Conservation (phyloP, 2,329 filamentous ascomycete genomes). For the Teratosphaeria nubilosa region DNA sequence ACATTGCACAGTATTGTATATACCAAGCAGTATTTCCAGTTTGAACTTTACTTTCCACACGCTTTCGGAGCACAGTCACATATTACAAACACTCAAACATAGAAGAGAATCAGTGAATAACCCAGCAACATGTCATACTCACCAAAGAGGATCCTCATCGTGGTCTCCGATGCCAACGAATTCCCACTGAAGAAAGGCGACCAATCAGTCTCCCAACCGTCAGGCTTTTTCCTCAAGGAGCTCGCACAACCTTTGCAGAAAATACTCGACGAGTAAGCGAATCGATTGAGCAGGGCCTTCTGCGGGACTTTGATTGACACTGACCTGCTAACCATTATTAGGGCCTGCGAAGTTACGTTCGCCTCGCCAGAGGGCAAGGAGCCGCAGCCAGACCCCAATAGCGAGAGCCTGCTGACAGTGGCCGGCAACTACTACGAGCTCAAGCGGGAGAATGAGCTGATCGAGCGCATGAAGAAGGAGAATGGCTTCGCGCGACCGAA, state of each 20-base stretch:
- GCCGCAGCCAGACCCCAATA: constrained; percentile 34
- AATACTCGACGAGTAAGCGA: constrained; percentile 21
- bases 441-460: constrained; percentile 29
- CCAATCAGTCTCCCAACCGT: background rate
- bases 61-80: background rate
- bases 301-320: no score
- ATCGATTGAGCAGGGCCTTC: no score
- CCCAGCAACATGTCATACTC: background rate
- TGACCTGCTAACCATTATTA: no score
- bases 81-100: background rate
- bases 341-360: constrained; percentile 35
- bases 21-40: background rate
- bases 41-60: background rate
- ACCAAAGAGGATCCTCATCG: background rate
- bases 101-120: background rate
- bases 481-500: constrained; percentile 33
- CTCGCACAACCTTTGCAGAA: constrained; percentile 30
- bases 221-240: constrained; percentile 23
- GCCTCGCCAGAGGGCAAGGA: constrained; percentile 35
- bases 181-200: background rate
- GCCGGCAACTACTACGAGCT: constrained; percentile 39
- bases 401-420: constrained; percentile 32
- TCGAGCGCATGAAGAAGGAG: constrained; percentile 36
- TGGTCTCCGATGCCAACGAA: background rate
- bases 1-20: background rate